Evolutionary conservation across 805 yeast species (phyloP).

Genomic region (Teunomyces pallodes): DNA sequence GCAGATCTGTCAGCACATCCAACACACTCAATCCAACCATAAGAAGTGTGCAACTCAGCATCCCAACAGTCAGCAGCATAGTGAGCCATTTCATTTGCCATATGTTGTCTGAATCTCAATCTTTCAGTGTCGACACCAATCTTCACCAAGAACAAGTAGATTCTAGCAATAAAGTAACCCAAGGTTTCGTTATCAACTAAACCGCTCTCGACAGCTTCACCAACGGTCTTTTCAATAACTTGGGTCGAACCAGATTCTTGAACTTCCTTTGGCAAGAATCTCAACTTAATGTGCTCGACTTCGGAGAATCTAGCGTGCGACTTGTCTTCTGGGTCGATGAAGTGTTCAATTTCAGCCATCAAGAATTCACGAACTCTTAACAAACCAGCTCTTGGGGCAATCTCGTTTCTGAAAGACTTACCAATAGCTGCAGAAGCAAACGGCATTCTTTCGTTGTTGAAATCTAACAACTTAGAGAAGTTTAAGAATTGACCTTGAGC

Average conservation of each 20-base stretch:
- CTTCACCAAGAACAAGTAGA: slow-evolving; percentile 75
- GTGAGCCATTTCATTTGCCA: slow-evolving; percentile 99
- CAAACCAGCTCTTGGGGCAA: slow-evolving; percentile 96
- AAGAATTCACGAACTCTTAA: slow-evolving; percentile 97
- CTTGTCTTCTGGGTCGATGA: slow-evolving; percentile 90
- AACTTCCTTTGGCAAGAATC: slow-evolving; percentile 79
- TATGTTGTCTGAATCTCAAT: slow-evolving; percentile 96
- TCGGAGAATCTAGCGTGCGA: slow-evolving; percentile 76
- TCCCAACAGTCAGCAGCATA: slow-evolving; percentile 99
- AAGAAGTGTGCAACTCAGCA: slow-evolving; percentile 91
- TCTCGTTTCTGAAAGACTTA: slow-evolving; percentile 97
- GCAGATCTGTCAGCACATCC: slow-evolving; percentile 99
- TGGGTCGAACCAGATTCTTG: slow-evolving; percentile 84
- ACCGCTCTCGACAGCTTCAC: slow-evolving; percentile 84
- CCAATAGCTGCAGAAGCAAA: slow-evolving; percentile 99
- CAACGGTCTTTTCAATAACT: slow-evolving; percentile 63
- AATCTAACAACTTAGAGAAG: slow-evolving; percentile 89
- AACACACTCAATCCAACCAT: slow-evolving; percentile 99
- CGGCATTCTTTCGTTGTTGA: slow-evolving; percentile 95
- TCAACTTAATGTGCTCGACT: slow-evolving; percentile 68
- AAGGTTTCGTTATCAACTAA: slow-evolving; percentile 96
- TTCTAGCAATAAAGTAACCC: slow-evolving; percentile 95
- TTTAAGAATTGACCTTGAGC: slow-evolving; percentile 99
- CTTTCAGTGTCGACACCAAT: slow-evolving; percentile 86
- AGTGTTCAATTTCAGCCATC: slow-evolving; percentile 99